These are phyloP conservation scores for Leccinum ponderosum DNA, from an alignment of 1,284 basidiomycete genomes.

Conservation along the genomic window DNA sequence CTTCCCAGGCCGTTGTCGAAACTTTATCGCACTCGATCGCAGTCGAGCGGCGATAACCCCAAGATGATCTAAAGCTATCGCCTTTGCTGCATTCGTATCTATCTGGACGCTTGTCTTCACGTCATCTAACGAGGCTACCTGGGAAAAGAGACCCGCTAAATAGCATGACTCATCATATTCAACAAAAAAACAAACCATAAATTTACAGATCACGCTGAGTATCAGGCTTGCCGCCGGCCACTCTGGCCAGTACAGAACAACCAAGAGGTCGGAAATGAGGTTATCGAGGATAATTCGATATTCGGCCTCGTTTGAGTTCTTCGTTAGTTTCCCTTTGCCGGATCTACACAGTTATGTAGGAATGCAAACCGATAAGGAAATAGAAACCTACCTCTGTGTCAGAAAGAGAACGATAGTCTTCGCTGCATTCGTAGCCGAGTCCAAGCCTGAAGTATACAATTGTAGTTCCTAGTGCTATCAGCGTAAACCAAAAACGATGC, in stretches of 20 bases:
- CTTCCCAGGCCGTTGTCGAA: conserved; percentile 37
- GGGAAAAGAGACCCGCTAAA: not conserved
- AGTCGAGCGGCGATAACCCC: conserved; percentile 89
- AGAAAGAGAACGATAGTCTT: conserved; percentile 84
- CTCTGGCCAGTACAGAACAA: conserved; percentile 90
- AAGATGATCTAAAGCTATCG: conserved; percentile 89
- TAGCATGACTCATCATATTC: not conserved
- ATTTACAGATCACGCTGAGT: conserved; percentile 74
- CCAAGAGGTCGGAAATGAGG: conserved; percentile 85
- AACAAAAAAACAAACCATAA: conserved; percentile 63
- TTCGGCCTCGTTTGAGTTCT: conserved; percentile 87
- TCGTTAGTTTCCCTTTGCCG: conserved; percentile 81
- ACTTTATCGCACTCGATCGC: conserved; percentile 58
- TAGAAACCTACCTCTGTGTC: conserved; percentile 61
- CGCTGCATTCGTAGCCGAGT: conserved; percentile 81
- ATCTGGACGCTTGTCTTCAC: conserved; percentile 61
- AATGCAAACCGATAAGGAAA: not conserved
- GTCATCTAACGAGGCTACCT: conserved; percentile 76
- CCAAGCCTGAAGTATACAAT: conserved; percentile 65
- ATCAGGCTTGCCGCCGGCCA: conserved; percentile 93
- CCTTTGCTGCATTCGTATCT: conserved; percentile 83
- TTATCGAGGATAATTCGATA: conserved; percentile 91
- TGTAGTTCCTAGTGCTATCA: conserved; percentile 55
- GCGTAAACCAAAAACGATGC: not conserved
- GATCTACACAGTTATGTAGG: conserved; percentile 45